Percentiles rank a stretch among this genome's conserved stretches.
Conservation (phyloP, 495 filamentous ascomycete genomes). For the Podospora conica region DNA sequence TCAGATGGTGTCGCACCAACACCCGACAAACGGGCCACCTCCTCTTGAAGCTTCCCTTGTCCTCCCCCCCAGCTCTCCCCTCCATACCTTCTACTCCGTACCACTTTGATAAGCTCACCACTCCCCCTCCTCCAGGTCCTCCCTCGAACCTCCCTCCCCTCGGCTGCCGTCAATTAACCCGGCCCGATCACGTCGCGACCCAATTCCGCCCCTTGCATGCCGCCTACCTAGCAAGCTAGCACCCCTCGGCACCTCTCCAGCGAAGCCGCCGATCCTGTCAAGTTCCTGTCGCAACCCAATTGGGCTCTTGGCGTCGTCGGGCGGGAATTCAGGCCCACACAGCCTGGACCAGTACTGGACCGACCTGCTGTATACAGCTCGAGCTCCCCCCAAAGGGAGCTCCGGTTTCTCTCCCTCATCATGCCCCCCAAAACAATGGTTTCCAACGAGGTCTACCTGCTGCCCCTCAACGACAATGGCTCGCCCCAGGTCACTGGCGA, state of each 20-base stretch:
- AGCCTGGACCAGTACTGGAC: not conserved
- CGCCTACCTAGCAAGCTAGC: not conserved
- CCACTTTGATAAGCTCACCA: not conserved
- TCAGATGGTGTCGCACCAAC: not conserved
- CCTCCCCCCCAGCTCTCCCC: not conserved
- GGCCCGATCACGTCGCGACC: not conserved
- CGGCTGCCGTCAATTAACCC: not conserved
- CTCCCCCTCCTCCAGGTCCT: not conserved
- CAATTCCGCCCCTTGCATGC: not conserved
- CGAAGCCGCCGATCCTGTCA: slow-evolving; percentile 16
- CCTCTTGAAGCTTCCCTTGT: not conserved
- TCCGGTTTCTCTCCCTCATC: slow-evolving; percentile 15
- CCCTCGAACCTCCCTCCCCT: not conserved
- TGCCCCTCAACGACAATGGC: slow-evolving; percentile 86
- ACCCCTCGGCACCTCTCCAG: slow-evolving; percentile 18
- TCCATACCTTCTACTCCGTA: not conserved
- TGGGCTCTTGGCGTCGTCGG: slow-evolving; percentile 21
- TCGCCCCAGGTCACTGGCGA: slow-evolving; percentile 82
- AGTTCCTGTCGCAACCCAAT: slow-evolving; percentile 23
- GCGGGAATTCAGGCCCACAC: slow-evolving; percentile 17
- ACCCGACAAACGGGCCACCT: not conserved
- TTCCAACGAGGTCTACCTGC: slow-evolving; percentile 67
- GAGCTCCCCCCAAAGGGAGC: slow-evolving; percentile 3
- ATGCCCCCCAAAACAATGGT: slow-evolving; percentile 49
- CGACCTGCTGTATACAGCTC: not conserved